Evolutionary conservation across 345 rosid genomes (phyloP).

Genomic region (Linum lewisii): DNA sequence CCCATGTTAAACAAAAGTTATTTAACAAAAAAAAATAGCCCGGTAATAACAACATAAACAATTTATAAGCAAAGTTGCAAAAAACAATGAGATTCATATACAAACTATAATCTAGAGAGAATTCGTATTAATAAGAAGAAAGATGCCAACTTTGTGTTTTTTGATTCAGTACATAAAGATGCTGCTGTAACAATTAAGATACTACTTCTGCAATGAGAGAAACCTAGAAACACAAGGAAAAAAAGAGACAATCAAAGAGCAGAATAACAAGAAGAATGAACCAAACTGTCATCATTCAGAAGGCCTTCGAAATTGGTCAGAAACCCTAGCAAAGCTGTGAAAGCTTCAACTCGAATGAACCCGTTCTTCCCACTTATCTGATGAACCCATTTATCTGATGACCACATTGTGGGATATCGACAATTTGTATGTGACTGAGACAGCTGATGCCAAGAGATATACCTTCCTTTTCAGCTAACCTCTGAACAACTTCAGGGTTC

Average conservation of each 20-base stretch:
- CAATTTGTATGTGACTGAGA: conserved; percentile 71
- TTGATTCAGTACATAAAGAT: conserved; percentile 31
- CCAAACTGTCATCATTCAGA: conserved; percentile 15
- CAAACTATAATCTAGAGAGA: no score
- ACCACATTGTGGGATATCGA: conserved; percentile 45
- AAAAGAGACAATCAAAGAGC: conserved; percentile 22
- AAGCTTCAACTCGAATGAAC: conserved; percentile 75
- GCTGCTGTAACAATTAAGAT: no score
- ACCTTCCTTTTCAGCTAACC: conserved; percentile 85
- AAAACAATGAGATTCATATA: no score
- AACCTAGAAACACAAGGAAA: conserved; percentile 14
- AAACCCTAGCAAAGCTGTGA: conserved; percentile 91
- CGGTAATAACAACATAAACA: no score
- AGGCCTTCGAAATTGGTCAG: conserved; percentile 88
- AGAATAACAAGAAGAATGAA: conserved; percentile 45
- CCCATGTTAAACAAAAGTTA: no score
- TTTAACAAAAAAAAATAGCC: no score
- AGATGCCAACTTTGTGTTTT: conserved; percentile 13
- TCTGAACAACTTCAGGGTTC: conserved; percentile 89
- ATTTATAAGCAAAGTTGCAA: no score
- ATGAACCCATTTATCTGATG: conserved; percentile 45
- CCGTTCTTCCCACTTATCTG: conserved; percentile 40
- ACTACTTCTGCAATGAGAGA: no score
- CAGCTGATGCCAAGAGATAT: conserved; percentile 82
- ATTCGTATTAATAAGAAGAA: conserved; percentile 15